These are phyloP conservation scores for Cyberlindnera mrakii DNA, from an alignment of 805 yeast species.

Conservation along the genomic window DNA sequence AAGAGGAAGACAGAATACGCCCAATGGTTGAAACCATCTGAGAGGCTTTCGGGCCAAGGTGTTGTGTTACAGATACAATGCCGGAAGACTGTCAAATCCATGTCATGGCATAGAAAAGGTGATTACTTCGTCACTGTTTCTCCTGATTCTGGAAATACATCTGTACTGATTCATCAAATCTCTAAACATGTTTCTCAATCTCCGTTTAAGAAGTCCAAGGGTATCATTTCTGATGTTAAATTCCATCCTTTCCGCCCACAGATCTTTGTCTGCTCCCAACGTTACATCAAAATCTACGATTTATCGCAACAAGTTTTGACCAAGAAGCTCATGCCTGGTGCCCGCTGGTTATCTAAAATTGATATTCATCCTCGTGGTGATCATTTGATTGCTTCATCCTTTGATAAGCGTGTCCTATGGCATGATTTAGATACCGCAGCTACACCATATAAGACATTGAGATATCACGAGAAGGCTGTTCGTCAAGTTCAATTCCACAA, in stretches of 20 bases:
- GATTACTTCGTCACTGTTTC: constrained; percentile 95
- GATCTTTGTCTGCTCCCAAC: constrained; percentile 87
- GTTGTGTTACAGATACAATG: constrained; percentile 68
- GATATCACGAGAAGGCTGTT: constrained; percentile 94
- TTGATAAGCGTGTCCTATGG: constrained; percentile 94
- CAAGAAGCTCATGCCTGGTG: constrained; percentile 90
- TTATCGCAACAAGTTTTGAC: constrained; percentile 77
- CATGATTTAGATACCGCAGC: constrained; percentile 86
- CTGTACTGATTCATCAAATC: constrained; percentile 90
- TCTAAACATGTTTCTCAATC: constrained; percentile 94
- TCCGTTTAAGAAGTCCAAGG: constrained; percentile 89
- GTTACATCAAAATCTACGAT: constrained; percentile 87
- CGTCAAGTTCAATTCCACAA: constrained; percentile 84
- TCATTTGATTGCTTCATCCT: constrained; percentile 85
- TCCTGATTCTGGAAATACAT: constrained; percentile 84
- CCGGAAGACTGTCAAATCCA: constrained; percentile 62
- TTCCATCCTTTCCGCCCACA: constrained; percentile 97
- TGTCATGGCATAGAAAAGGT: constrained; percentile 96
- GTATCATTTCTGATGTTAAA: constrained; percentile 91
- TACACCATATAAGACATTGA: constrained; percentile 90
- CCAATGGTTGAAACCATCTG: constrained; percentile 79
- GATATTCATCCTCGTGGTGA: constrained; percentile 97
- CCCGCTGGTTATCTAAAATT: constrained; percentile 85
- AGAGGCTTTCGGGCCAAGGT: constrained; percentile 55
- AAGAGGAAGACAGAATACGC: constrained; percentile 51